Evolutionary conservation across 1,284 basidiomycete genomes (phyloP), one percentile per base, ranked within the genome.

Genomic region (Phaffia rhodozyma): DNA sequence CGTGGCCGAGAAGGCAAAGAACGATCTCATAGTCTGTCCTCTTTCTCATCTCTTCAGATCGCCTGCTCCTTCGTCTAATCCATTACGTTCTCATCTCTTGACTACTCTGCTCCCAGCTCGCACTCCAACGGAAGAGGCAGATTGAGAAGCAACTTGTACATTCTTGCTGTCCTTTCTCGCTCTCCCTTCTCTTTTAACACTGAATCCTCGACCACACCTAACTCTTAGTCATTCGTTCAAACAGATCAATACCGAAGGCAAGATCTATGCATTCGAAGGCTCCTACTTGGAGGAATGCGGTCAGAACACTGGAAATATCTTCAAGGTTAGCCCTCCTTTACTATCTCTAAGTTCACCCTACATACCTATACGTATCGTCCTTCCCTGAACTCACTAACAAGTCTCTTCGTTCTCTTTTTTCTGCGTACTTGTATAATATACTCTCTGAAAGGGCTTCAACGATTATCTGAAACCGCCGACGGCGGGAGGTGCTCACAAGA

Each of bases 231-330:
- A 52, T 11, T 11, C 13, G 5, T 30, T 11, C 21, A 3, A 23
- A 30, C 67, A 79, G 78, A 75, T 76, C 7, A 72, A 72, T 32
- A 72, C 78, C 59, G 78, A 79, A 65, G 69, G 75, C 11, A 75
- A 75, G 11, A 78, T 80, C 62, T 78, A 77, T 66, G 73, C 74
- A 1, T 79, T 78, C 65, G 79, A 80, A 66, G 77, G 77, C 6
- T 77, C 76, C 58, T 80, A 80, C 65, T 72, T 80, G 16, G 73
- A 74, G 63, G 75, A 77, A 61, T 75, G 74, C 9, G 72, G 72
- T 1, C 70, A 71, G 2, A 72, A 72, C 7, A 75, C 75, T 0
- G 76, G 76, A 1, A 77, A 77, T 67, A 76, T 77, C 60, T 75
- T 77, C 68, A 77, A 77, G 70, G 76, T 75, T 56, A 48, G 72